phyloP scores from a whole-genome alignment of 129 eudicot genomes.

The sunflower (Helianthus annuus) region DNA sequence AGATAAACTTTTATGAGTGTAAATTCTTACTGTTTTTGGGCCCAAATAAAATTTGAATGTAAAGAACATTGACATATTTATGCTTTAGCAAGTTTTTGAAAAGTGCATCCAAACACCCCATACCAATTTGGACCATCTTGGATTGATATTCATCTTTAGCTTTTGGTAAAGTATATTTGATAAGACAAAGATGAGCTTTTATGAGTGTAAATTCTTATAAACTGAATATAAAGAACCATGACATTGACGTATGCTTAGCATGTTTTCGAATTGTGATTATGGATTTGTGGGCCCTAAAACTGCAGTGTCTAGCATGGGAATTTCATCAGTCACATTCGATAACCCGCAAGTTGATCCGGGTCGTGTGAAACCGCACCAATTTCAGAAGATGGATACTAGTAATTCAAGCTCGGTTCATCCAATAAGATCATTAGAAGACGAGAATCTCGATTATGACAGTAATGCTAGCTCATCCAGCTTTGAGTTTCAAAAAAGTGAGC shows the following conservation, averaged over 20 bases:
- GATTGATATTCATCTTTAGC: constrained; percentile 25
- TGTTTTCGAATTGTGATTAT: constrained; percentile 23
- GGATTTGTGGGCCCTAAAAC: constrained; percentile 26
- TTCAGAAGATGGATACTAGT: constrained; percentile 47
- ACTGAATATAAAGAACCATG: constrained; percentile 9
- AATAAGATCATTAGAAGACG: constrained; percentile 67
- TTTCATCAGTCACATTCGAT: constrained; percentile 35
- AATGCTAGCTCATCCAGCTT: constrained; percentile 87
- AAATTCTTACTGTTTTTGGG: not conserved
- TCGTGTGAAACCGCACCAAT: constrained; percentile 42
- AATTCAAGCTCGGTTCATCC: constrained; percentile 87
- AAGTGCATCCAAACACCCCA: constrained; percentile 20
- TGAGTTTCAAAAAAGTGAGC: constrained; percentile 77
- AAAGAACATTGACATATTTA: constrained; percentile 3
- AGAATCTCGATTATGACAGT: constrained; percentile 91
- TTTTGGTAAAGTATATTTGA: constrained; percentile 21
- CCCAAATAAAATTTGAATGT: not conserved
- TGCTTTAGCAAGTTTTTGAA: not conserved
- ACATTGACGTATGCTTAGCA: constrained; percentile 9
- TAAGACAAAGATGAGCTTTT: constrained; percentile 26
- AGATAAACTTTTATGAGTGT: constrained; percentile 20
- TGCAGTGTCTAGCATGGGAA: constrained; percentile 55
- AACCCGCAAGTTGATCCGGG: constrained; percentile 41
- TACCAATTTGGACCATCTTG: constrained; percentile 24
- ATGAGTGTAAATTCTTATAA: constrained; percentile 8